Evolutionary conservation across 495 filamentous ascomycete genomes (phyloP).

Genomic region (Lasiosphaeriaceae sp.): DNA sequence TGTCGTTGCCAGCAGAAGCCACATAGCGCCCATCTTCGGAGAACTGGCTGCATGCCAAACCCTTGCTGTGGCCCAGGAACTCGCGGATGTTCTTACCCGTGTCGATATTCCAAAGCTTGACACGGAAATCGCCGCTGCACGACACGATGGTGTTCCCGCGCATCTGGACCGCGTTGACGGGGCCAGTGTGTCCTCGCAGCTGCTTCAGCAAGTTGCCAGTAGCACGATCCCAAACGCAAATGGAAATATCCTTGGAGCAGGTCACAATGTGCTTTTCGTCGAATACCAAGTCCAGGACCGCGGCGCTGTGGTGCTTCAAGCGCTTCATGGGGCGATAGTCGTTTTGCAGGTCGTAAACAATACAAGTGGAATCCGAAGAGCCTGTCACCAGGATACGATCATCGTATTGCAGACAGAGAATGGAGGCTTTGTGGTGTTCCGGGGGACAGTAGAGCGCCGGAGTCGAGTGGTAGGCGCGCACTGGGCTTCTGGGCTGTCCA

Average conservation of each 20-base stretch:
- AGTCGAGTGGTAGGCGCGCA: constrained; percentile 36
- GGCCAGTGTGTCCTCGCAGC: constrained; percentile 78
- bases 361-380: constrained; percentile 87
- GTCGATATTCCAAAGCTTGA: constrained; percentile 91
- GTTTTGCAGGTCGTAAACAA: constrained; percentile 79
- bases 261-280: constrained; percentile 90
- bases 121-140: constrained; percentile 86
- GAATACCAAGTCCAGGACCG: constrained; percentile 89
- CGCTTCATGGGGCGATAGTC: constrained; percentile 74
- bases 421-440: constrained; percentile 76
- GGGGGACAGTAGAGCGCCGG: constrained; percentile 47
- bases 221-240: constrained; percentile 87
- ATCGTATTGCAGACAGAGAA: constrained; percentile 93
- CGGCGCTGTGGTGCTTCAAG: constrained; percentile 71
- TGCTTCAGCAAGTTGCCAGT: constrained; percentile 70
- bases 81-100: constrained; percentile 82
- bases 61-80: constrained; percentile 80
- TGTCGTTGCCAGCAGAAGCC: constrained; percentile 89
- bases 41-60: constrained; percentile 93
- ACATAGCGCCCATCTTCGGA: constrained; percentile 85
- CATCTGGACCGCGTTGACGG: constrained; percentile 93
- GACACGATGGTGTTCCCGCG: constrained; percentile 87
- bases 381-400: constrained; percentile 89
- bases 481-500: constrained; percentile 13
- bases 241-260: constrained; percentile 88